A percentile compares a stretch with the other conserved stretches of the same genome.
These are phyloP conservation scores for Flammula alnicola DNA, from an alignment of 1,284 basidiomycete species.

Conservation along the genomic window DNA sequence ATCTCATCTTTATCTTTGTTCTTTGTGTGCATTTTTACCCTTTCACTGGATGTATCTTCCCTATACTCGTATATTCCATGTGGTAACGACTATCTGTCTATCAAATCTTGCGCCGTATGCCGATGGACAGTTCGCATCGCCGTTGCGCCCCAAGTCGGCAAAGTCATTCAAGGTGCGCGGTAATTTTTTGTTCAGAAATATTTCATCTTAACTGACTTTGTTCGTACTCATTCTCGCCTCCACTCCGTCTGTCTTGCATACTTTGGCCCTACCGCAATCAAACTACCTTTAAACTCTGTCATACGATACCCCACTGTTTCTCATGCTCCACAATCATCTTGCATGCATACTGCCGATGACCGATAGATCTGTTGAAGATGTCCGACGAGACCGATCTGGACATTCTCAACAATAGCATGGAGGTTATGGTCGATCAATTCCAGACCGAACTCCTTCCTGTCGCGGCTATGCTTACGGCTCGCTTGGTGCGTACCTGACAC, in stretches of 20 bases:
- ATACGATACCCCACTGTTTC: background rate
- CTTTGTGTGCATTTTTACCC: background rate
- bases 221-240: too few species aligned
- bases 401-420: constrained; percentile 81
- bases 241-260: background rate
- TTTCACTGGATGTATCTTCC: background rate
- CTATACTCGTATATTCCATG: background rate
- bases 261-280: background rate
- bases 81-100: constrained; percentile 1
- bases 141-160: constrained; percentile 81
- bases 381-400: constrained; percentile 92
- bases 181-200: constrained; percentile 3
- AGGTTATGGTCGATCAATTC: constrained; percentile 86
- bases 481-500: constrained; percentile 62
- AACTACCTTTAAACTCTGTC: background rate
- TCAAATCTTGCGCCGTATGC: background rate
- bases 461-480: constrained; percentile 79
- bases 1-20: background rate
- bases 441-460: constrained; percentile 86
- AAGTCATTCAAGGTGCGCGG: constrained; percentile 80
- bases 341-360: too few species aligned
- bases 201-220: constrained; percentile 7
- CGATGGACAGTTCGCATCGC: constrained; percentile 61
- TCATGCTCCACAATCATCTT: too few species aligned
- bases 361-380: constrained; percentile 82